Evolutionary conservation across 1,284 basidiomycete species (phyloP).

Genomic region (Cutaneotrichosporon curvatum): DNA sequence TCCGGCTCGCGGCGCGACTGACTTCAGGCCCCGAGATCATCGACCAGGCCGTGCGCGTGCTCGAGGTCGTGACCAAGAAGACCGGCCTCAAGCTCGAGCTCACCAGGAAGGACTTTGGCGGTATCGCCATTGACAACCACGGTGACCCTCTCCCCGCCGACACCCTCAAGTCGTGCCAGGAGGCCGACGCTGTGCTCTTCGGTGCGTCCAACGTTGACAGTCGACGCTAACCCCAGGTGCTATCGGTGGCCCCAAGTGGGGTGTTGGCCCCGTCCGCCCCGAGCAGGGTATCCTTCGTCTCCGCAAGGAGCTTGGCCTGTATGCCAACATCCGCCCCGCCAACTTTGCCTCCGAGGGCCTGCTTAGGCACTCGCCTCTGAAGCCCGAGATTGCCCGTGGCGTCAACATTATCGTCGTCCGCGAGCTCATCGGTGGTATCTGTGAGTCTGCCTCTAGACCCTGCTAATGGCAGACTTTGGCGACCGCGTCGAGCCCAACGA

Average conservation of each 20-base stretch:
- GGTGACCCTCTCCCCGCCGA: constrained; percentile 77
- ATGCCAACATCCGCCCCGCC: constrained; percentile 96
- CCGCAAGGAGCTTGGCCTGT: constrained; percentile 88
- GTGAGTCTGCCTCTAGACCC: constrained; percentile 23
- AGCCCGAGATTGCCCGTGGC: constrained; percentile 74
- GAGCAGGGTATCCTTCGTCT: constrained; percentile 88
- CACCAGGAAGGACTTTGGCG: constrained; percentile 72
- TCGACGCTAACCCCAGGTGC: constrained; percentile 57
- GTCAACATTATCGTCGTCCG: constrained; percentile 90
- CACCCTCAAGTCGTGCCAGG: constrained; percentile 78
- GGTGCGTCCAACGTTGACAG: constrained; percentile 52
- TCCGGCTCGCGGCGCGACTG: not conserved
- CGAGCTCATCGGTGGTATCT: constrained; percentile 81
- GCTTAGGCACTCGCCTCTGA: constrained; percentile 85
- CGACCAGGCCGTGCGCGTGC: constrained; percentile 77
- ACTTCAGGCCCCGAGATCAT: constrained; percentile 82
- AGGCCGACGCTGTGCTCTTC: constrained; percentile 86
- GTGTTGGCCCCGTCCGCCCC: constrained; percentile 85
- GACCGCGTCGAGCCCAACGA: constrained; percentile 74
- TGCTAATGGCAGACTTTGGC: constrained; percentile 68
- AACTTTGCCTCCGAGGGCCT: constrained; percentile 90
- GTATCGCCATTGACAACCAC: constrained; percentile 80
- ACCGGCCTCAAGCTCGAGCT: constrained; percentile 68
- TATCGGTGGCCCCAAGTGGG: constrained; percentile 96
- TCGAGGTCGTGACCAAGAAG: constrained; percentile 64